Evolutionary conservation across 495 filamentous ascomycete genomes (phyloP), one percentile per base, ranked within the genome.

Genomic region (Hypoxylon crocopeplum): DNA sequence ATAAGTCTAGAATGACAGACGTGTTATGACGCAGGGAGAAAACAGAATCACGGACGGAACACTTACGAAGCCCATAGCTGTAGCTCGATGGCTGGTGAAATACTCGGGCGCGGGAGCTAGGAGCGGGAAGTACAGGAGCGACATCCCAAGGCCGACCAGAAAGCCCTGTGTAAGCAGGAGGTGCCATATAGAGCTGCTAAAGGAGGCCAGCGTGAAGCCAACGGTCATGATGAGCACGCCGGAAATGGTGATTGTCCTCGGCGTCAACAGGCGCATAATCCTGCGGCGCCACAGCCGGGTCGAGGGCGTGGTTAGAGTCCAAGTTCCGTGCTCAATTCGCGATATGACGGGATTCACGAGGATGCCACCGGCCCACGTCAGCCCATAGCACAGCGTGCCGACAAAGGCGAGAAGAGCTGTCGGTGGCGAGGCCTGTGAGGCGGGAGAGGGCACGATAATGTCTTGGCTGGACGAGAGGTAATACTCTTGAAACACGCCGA

Each of bases 321-420:
- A 72, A 12, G 65, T 36, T 5, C 63, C 57, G 27, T 71, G 67
- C 56, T 71, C 69, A 12, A 72, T 62, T 6, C 78, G 71, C 3
- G 76, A 66, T 33, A 82, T 75, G n/a, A 80, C 53, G 0, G 77
- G 79, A 41, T 80, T 80, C 7, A 80, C 72, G 27, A 77, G 57
- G 24, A 79, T 75, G 11, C 76, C 71, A n/a, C 78, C 79, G 1
- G 71, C 76, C 79, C 79, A 82, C 3, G 79, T 82, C 17, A 80
- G 65, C 5, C 79, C 78, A 13, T 71, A 70, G 27, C 77, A 75
- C 13, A 82, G 61, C 16, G 79, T 80, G 29, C 78, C 76, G 7
- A 82, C 75, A 54, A 82, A 80, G n/a, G 75, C 76, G 13, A 80
- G 67, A 24, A 79, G 56, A 0, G 79, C 77, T 4, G 65, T 70